Conservation (phyloP, 73 alveolate genomes). For the Durusdinium trenchii region DNA sequence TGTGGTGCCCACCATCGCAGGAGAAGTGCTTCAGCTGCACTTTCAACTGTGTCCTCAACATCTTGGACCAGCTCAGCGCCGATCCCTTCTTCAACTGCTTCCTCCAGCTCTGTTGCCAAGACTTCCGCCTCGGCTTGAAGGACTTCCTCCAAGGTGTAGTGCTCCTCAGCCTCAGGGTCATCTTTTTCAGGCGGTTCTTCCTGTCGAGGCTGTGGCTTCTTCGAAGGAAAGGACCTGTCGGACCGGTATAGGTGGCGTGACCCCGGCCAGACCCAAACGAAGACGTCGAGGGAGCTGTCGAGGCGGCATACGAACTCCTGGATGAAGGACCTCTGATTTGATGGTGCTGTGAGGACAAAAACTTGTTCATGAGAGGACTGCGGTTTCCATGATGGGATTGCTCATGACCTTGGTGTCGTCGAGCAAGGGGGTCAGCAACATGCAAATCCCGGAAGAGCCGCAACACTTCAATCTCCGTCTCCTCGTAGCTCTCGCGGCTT, state of each 20-base stretch:
- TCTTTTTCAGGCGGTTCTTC: background rate
- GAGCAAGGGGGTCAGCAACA: background rate
- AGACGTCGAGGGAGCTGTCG: background rate
- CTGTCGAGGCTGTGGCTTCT: background rate
- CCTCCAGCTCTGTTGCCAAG: background rate
- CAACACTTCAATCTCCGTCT: background rate
- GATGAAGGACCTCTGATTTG: background rate
- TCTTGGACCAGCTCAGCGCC: background rate
- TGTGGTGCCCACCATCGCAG: background rate
- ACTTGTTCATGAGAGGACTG: background rate
- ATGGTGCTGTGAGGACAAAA: background rate
- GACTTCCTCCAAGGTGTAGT: background rate
- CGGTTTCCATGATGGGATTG: background rate
- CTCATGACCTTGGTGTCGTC: background rate
- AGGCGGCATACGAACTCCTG: background rate
- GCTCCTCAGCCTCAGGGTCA: background rate
- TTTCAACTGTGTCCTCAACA: background rate
- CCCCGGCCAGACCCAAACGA: background rate
- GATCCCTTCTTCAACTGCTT: background rate
- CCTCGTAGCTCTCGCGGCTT: background rate
- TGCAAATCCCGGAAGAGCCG: background rate
- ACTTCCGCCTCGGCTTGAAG: background rate
- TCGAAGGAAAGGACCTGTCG: too few relatives aligned
- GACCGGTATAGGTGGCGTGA: background rate
- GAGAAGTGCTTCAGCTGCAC: conserved; percentile 23